phyloP scores from a whole-genome alignment of 345 rosid genomes.

The Cardamine resedifolia region DNA sequence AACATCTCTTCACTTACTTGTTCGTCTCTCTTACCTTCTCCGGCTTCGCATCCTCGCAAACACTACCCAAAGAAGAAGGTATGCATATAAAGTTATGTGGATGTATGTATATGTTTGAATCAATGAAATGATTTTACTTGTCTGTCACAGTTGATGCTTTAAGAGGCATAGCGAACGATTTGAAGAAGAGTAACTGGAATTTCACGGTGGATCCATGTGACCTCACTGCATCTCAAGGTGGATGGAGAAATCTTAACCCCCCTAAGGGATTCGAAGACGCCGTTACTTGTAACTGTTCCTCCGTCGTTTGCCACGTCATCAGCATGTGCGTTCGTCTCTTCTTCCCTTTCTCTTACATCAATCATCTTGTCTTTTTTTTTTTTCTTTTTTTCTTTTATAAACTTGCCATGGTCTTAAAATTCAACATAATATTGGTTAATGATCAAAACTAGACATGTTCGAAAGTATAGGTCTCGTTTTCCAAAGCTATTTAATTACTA shows the following conservation, averaged over 20 bases:
- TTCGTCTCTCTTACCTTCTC: constrained; percentile 18
- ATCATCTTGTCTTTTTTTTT: neutral
- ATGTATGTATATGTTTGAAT: neutral
- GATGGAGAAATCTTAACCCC: constrained; percentile 39
- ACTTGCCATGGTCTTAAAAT: neutral
- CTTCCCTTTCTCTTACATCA: neutral
- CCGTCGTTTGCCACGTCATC: constrained; percentile 46
- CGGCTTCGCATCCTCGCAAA: constrained; percentile 33
- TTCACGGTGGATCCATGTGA: constrained; percentile 60
- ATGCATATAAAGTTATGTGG: neutral
- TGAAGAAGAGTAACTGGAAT: constrained; percentile 54
- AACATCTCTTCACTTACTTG: constrained; percentile 24
- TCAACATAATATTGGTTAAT: neutral
- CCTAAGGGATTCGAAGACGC: constrained; percentile 23
- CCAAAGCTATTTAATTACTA: neutral
- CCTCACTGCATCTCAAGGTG: constrained; percentile 10
- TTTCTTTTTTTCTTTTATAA: neutral
- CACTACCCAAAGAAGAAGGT: constrained; percentile 43
- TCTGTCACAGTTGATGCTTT: constrained; percentile 48
- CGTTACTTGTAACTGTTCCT: constrained; percentile 50
- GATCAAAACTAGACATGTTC: neutral
- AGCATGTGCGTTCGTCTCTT: constrained; percentile 28
- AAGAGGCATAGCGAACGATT: constrained; percentile 39
- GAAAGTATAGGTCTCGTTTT: neutral
- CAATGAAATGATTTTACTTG: neutral